Base-by-base conservation (phyloP, 306 rosid species). In the Oxytropis ochrocephala region DNA sequence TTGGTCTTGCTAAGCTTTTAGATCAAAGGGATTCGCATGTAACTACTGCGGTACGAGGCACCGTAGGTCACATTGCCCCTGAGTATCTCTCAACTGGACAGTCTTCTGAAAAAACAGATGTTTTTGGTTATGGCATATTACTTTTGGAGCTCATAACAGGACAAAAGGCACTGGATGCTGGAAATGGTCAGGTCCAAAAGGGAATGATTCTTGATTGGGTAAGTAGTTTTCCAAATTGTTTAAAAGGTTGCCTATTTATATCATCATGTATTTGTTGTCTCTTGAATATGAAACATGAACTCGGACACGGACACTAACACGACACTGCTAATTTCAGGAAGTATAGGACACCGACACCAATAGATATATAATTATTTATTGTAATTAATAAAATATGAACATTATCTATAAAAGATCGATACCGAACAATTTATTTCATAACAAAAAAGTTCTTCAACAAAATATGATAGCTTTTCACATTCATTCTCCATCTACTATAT, bases 201-300 rank as follows among this genome's bases (percentile, higher is more conserved):
- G 97, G 99, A 82, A 88, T 88, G 97, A 91, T 94, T 72, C 92
- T 94, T 62, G 99, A 94, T 69, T 91, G 92, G 99, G 99, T 91
- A 63, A 53, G 78, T 16, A 44, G 72, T 73, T 66, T 41, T 57
- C 44, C 46, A 66, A 36, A 63, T 18, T 47, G 52, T 36, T 11
- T 21, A n/a, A 21, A 7, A 39, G 35, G 44, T 48, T 17, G 38
- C 35, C 13, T 14, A 48, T 41, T 30, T 3, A 17, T 44, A 27
- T 67, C 48, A 27, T 66, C 44, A 29, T 41, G 6, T n/a, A 9
- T 59, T 48, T 38, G 17, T 32, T 8, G 48, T 6, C 11, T 35
- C 18, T 24, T 24, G 29, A 24, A 1, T 2, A 24, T 24, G 29
- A 24, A 24, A 4, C 29, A 24, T 4, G 29, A 24, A 24, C 29